Evolutionary conservation across 306 rosid species (phyloP).

Genomic region (Cucurbita argyrosperma): DNA sequence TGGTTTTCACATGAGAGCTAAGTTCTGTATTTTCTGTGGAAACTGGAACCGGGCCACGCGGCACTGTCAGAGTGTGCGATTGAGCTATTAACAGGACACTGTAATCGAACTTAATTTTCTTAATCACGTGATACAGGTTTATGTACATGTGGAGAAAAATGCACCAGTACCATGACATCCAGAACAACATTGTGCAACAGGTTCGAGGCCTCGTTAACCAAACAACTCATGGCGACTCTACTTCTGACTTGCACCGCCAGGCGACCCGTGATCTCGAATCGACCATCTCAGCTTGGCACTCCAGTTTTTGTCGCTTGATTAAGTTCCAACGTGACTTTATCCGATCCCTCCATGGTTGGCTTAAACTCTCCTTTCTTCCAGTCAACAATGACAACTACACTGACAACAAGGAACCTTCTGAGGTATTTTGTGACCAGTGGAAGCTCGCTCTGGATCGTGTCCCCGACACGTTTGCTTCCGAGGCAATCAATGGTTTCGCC

Average conservation of each 20-base stretch:
- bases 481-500: conserved; percentile 88
- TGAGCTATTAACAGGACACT: background rate
- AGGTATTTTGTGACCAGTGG: conserved; percentile 83
- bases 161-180: conserved; percentile 84
- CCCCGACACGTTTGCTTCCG: conserved; percentile 91
- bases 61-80: background rate
- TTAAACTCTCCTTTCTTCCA: conserved; percentile 66
- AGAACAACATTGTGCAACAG: conserved; percentile 85
- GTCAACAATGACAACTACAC: conserved; percentile 40
- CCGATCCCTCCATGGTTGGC: conserved; percentile 74
- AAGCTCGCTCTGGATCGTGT: conserved; percentile 95
- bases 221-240: conserved; percentile 51
- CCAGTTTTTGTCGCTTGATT: conserved; percentile 74
- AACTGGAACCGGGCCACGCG: background rate
- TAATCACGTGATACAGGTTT: conserved; percentile 32
- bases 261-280: conserved; percentile 94
- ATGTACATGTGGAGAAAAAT: conserved; percentile 98
- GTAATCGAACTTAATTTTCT: background rate
- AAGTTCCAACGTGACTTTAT: conserved; percentile 73
- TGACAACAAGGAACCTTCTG: conserved; percentile 40
- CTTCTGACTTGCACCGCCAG: conserved; percentile 87
- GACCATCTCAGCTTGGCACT: conserved; percentile 77
- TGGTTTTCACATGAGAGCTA: background rate
- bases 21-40: background rate
- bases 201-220: conserved; percentile 78